A percentile compares a stretch with the other conserved stretches of the same genome.
Evolutionary conservation across 129 eudicot species (phyloP).

Genomic region (Tagetes patula): DNA sequence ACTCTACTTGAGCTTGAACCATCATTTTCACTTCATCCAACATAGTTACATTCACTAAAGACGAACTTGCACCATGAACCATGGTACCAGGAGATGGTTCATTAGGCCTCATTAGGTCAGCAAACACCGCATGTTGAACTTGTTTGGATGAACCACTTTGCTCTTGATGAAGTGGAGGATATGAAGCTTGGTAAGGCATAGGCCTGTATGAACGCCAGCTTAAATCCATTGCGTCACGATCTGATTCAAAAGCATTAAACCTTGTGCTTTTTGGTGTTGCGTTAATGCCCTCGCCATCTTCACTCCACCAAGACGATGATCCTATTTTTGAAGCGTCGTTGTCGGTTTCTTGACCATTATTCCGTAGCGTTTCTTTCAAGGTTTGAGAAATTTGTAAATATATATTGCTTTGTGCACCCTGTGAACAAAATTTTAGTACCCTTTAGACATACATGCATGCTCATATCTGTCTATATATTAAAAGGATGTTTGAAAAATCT

Average conservation of each 20-base stretch:
- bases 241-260: background rate
- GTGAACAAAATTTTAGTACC: background rate
- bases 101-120: background rate
- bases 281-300: background rate
- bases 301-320: background rate
- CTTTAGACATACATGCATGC: background rate
- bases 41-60: background rate
- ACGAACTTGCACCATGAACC: background rate
- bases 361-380: background rate
- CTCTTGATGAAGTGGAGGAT: background rate
- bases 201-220: background rate
- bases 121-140: background rate
- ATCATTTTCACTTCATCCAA: slow-evolving; percentile 5
- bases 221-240: background rate
- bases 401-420: background rate
- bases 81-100: slow-evolving; percentile 9
- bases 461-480: background rate
- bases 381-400: background rate
- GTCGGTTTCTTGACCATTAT: background rate
- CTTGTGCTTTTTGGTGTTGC: background rate
- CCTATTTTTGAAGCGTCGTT: background rate
- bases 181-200: background rate
- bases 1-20: slow-evolving; percentile 14
- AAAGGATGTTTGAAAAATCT: background rate
- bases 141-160: background rate